Base-by-base conservation (phyloP, 2,329 filamentous ascomycete species). In the Drechslerella dactyloides region DNA sequence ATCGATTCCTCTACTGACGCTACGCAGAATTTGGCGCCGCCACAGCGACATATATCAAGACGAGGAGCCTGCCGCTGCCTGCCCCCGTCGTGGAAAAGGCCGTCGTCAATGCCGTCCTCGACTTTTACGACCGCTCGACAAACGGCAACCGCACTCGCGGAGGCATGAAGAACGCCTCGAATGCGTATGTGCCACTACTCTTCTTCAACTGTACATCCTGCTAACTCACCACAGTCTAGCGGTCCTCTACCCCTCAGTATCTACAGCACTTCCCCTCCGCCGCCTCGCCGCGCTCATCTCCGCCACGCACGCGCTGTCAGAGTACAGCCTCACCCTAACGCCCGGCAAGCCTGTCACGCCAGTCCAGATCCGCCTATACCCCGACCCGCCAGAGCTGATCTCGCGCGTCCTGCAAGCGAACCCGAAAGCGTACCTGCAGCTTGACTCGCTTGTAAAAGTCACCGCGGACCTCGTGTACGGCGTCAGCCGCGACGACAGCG, bases 331-430 rank as follows among this genome's bases (percentile, higher is more conserved):
- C 2, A 90, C 89, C 0, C 82, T 94, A 11, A 91, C 90, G 74
- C 89, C 92, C 75, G 89, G 89, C 52, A 89, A 93, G 63, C 89
- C 90, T 0, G 93, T 94, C 75, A 88, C 87, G 54, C 90, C 90
- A 0, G 88, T 93, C 30, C 86, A 89, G 50, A 85, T 94, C 21
- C 86, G 90, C n/a, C 87, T 91, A 17, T 89, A 90, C 77, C 81
- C 85, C 0, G 90, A 94, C 78, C 90, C 91, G 0, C 81, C 93
- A 15, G 87, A 86, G 0, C 86, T 94, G 27, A 83, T 94, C 53
- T 84, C 82, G 33, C 91, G 88, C 75, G 84, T 93, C 0, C 81
- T 96, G 2, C 87, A 90, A 75, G 90, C 93, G 74, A 96, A 94
- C 72, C 81, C 83, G 0, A 85, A 85, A 74, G 88, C 87, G 74